Base-by-base conservation (phyloP, 2,329 filamentous ascomycete species). In the Talaromyces sp. region DNA sequence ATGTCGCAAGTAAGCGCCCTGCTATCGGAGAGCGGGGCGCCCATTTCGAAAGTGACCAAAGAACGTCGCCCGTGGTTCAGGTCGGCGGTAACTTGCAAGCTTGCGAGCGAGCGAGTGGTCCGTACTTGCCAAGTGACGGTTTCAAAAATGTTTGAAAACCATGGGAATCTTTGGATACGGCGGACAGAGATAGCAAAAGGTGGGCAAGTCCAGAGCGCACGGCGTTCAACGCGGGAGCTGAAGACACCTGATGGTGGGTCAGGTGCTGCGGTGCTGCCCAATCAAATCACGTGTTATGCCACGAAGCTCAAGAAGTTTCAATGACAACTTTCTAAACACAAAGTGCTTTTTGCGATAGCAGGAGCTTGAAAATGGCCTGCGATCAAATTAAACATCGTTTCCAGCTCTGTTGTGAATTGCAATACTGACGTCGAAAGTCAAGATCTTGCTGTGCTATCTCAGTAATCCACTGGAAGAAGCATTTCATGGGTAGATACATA, bases 1-100 rank as follows among this genome's bases (percentile, higher is more conserved):
- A 59, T 46, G 60, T 62, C 48, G 43, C 48, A 41, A 26, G 57
- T 62, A 62, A 62, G 60, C 60, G 60, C 60, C 60, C 56, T 59
- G 32, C 46, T 46, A 59, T 41, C 52, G 56, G 29, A 38, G 54
- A 53, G 60, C 56, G 60, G 60, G 56, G 56, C 56, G 46, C 27
- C 51, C 35, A 35, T 31, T 55, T 27, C 17, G 46, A 24, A 52
- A 32, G 31, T 52, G 32, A 56, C 60, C 60, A 56, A 56, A 62
- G 27, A 41, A 17, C 31, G 32, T 41, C 56, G 53, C 50, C 60
- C 21, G n/a, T 53, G 14, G 24, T 21, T 26, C 21, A 43, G 27
- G 53, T 35, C 43, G 60, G 60, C 60, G 60, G 56, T 51, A 58
- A 46, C 43, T 38, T n/a, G 43, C 21, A 46, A 38, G 32, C 31